A percentile compares a stretch with the other conserved stretches of the same genome.
These are phyloP conservation scores for Apiospora hydei DNA, from an alignment of 2,329 filamentous ascomycete species.

Conservation along the genomic window DNA sequence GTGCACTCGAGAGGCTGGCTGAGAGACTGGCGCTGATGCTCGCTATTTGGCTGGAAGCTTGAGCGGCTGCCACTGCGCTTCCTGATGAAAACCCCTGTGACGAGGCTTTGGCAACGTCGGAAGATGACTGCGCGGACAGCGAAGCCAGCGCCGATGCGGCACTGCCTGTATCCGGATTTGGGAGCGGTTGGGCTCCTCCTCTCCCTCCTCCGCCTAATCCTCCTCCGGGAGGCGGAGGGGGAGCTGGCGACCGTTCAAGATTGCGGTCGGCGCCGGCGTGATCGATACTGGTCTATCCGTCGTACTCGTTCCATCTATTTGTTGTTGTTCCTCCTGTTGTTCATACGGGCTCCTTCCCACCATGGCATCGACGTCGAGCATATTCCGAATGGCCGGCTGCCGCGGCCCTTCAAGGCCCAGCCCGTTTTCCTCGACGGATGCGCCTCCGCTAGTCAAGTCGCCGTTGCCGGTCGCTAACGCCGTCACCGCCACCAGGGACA, in stretches of 20 bases:
- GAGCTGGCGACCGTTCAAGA: background rate
- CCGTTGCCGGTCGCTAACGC: background rate
- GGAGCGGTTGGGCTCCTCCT: background rate
- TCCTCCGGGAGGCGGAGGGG: background rate
- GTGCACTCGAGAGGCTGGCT: slow-evolving; percentile 25
- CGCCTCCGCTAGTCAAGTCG: background rate
- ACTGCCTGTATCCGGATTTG: background rate
- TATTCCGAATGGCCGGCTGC: background rate
- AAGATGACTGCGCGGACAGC: slow-evolving; percentile 13
- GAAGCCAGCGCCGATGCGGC: slow-evolving; percentile 3
- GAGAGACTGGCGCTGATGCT: slow-evolving; percentile 15
- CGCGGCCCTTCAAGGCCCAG: background rate
- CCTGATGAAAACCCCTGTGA: background rate
- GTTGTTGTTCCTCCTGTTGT: background rate
- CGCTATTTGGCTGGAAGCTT: slow-evolving; percentile 15
- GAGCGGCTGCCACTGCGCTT: background rate
- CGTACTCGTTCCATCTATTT: background rate
- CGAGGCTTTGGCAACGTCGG: slow-evolving; percentile 13
- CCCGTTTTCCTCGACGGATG: background rate
- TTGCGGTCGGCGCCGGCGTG: background rate
- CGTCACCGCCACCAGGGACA: background rate
- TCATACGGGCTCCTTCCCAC: background rate
- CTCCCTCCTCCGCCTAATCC: background rate
- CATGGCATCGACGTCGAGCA: background rate
- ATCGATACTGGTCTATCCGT: background rate